Evolutionary conservation across 139 green algal genomes (phyloP).

Genomic region (Micractinium sp.): DNA sequence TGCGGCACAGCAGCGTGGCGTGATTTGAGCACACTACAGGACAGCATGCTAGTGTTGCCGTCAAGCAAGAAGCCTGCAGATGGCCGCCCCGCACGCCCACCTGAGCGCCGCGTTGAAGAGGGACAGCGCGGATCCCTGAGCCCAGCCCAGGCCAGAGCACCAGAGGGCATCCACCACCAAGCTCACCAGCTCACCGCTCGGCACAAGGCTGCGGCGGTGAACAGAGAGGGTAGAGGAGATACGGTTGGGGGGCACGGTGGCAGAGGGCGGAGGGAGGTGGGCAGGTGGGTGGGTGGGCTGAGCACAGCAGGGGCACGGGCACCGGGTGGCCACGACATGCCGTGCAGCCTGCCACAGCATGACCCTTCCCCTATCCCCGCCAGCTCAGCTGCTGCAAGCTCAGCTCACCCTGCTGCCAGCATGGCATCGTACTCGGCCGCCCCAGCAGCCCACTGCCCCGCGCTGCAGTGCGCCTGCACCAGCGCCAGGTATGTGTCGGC

Average conservation of each 20-base stretch:
- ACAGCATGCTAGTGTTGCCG: not conserved
- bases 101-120: constrained; percentile 62
- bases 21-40: too few relatives aligned
- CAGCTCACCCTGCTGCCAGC: constrained; percentile 57
- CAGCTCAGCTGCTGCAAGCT: constrained; percentile 1
- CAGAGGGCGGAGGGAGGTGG: too few relatives aligned
- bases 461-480: constrained; percentile 46
- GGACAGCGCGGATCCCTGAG: constrained; percentile 63
- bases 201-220: not conserved
- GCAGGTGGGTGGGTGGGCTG: too few relatives aligned
- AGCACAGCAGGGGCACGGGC: not conserved
- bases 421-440: constrained; percentile 71
- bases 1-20: not conserved
- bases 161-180: constrained; percentile 67
- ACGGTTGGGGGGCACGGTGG: not conserved
- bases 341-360: not conserved
- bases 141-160: constrained; percentile 66
- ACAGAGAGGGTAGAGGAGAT: not conserved
- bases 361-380: too few relatives aligned
- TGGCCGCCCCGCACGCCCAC: constrained; percentile 20
- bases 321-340: not conserved
- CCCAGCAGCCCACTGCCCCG: constrained; percentile 59
- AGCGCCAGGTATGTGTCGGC: constrained; percentile 68
- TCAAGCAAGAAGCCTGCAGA: not conserved
- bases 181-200: not conserved